Evolutionary conservation across 2,329 filamentous ascomycete species (phyloP), one percentile per base, ranked within the genome.

Genomic region (Fonsecaea monophora): DNA sequence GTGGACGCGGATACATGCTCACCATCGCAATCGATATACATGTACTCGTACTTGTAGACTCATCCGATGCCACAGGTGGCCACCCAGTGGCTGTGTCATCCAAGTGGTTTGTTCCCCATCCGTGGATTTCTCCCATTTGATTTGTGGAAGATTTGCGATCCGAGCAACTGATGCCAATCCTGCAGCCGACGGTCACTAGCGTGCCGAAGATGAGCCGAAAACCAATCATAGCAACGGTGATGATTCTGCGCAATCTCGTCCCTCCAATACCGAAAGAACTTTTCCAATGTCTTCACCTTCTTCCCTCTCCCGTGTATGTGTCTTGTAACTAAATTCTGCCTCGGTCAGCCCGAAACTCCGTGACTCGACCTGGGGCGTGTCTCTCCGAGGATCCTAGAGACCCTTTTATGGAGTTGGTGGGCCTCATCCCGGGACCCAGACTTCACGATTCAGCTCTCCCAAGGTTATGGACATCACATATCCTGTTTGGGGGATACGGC

Each of bases 311-410:
- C 25, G 25, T 30, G 15, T 18, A 57, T 25, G 7, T 45, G 15
- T 18, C 6, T 13, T 13, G n/a, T 18, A 45, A 45, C n/a, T 45
- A 15, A 62, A n/a, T 65, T 60, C 34, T 48, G 62, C 18, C 35
- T 60, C 35, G 45, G 21, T 50, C 12, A n/a, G 15, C 58, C 37
- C 37, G 53, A 66, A 21, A 66, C 56, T 62, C 53, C 42, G 58
- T 53, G 57, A 58, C 32, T 9, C 2, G 15, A 34, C 35, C 48
- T 5, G 21, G 40, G 34, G 12, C 8, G 15, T 25, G 4, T 8
- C n/a, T 61, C 7, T 3, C 10, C 45, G 8, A 30, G 5, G 9
- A 18, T 50, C 45, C 45, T 10, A 50, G 45, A 15, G 4, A 12
- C 45, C 42, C 38, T 21, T 4, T 3, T 21, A 48, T 21, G 42